Base-by-base conservation (phyloP, 2,329 filamentous ascomycete species). In the Colletotrichum incanum region DNA sequence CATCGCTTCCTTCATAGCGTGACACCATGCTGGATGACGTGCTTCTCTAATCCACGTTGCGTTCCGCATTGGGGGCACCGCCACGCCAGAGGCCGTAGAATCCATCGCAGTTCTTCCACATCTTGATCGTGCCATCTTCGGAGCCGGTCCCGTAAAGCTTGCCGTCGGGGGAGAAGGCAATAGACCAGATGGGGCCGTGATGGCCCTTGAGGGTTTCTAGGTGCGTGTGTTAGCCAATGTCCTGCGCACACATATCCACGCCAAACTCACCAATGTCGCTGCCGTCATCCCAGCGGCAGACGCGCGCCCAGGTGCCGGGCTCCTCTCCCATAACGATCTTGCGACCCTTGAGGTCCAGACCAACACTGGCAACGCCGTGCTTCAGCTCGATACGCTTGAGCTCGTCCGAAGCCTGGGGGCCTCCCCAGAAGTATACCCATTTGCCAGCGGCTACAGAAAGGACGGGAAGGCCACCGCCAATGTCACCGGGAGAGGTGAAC, bases 71-170 rank as follows among this genome's bases (percentile, higher is more conserved):
- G 31, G 73, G 49, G 37, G 72, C 58, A n/a, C 85, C 85, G 61
- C 88, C 88, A 49, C 87, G 85, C 90, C 90, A 92, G 47, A 92
- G 85, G 2, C 90, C 90, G 69, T 91, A 92, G 71, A 86, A 88
- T 0, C 90, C 90, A 7, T 91, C 88, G 72, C 90, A 92, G 75
- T 92, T 92, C 84, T 92, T 92, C 90, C 90, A 92, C 86, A 99
- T 87, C 84, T 99, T 99, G 82, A 99, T 97, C 0, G 96, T 99
- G 50, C 96, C 96, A 78, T 99, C 96, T 80, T 99, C 96, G 60
- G 95, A 98, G 39, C 94, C 96, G 1, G 96, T 99, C 1, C 95
- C 96, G 80, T 98, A 99, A 9, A 99, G 86, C 80, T 97, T 98
- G 58, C 95, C 95, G 79, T 99, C 96, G 0, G 96, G 96, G 0